Conservation (phyloP, 257 asterid genomes). For the Salvia splendens region DNA sequence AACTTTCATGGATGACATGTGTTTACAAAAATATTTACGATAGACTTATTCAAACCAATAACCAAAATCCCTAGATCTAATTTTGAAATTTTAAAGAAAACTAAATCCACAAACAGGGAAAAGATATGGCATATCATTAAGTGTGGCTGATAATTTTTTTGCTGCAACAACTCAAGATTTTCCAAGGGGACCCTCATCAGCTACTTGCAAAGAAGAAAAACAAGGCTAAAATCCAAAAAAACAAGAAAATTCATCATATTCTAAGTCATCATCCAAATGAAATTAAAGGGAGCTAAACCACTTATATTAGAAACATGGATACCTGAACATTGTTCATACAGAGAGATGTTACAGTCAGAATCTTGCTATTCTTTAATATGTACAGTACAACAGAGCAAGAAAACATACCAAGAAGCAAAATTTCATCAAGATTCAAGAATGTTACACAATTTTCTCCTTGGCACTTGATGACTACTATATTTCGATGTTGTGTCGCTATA, state of each 20-base stretch:
- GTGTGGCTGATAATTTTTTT: conserved; percentile 25
- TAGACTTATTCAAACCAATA: background rate
- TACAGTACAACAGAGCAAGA: conserved; percentile 35
- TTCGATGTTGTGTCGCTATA: conserved; percentile 12
- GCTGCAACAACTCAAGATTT: conserved; percentile 17
- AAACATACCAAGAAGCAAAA: conserved; percentile 30
- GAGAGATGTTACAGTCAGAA: conserved; percentile 28
- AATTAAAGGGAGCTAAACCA: conserved; percentile 24
- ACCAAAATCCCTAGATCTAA: background rate
- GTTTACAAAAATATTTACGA: background rate
- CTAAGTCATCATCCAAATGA: conserved; percentile 16
- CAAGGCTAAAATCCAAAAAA: background rate
- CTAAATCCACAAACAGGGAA: background rate
- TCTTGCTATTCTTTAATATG: conserved; percentile 29
- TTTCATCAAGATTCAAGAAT: background rate
- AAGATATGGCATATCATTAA: background rate
- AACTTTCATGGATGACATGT: too few relatives aligned
- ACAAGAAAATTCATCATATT: conserved; percentile 8
- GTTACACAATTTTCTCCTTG: background rate
- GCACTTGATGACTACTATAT: conserved; percentile 27
- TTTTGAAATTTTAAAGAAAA: too few relatives aligned
- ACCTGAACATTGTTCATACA: conserved; percentile 23
- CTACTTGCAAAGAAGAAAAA: background rate
- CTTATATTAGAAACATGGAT: conserved; percentile 16
- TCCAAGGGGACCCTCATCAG: conserved; percentile 21